Conservation (phyloP, 2,329 filamentous ascomycete species). For the Helminthosporium solani region DNA sequence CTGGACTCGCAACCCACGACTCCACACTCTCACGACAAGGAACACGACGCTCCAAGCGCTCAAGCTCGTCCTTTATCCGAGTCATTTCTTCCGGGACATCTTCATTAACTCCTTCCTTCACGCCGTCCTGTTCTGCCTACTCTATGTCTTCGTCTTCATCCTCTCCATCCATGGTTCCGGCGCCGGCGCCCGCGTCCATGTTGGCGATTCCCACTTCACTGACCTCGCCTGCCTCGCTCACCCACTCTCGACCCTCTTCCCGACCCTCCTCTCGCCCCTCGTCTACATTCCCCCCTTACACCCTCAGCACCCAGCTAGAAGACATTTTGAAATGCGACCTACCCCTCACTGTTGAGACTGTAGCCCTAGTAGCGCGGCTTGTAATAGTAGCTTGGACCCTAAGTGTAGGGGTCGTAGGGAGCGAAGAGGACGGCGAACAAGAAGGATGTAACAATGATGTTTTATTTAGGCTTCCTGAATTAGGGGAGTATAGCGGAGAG, state of each 20-base stretch:
- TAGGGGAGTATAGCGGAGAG: no score
- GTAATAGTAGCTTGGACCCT: slow-evolving; percentile 37
- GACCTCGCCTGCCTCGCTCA: no score
- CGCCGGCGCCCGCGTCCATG: no score
- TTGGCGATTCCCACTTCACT: no score
- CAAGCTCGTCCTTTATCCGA: no score
- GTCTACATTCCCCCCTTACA: slow-evolving; percentile 13
- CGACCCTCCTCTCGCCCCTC: slow-evolving; percentile 4
- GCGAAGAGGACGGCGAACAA: slow-evolving; percentile 21
- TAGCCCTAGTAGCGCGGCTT: slow-evolving; percentile 28
- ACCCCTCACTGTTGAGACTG: slow-evolving; percentile 24
- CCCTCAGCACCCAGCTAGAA: slow-evolving; percentile 28
- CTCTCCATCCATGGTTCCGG: no score
- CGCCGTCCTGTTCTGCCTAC: no score
- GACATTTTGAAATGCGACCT: slow-evolving; percentile 25
- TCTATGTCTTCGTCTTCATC: no score
- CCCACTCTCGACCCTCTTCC: not conserved
- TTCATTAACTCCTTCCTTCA: no score
- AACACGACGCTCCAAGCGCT: not conserved
- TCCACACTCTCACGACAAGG: not conserved
- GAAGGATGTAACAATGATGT: slow-evolving; percentile 10
- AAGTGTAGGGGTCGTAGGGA: slow-evolving; percentile 23
- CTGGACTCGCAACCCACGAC: no score
- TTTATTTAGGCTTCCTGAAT: slow-evolving; percentile 1
- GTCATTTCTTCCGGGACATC: no score